Base-by-base conservation (phyloP, 108 stramenopile species). In the Fragilaria radians region DNA sequence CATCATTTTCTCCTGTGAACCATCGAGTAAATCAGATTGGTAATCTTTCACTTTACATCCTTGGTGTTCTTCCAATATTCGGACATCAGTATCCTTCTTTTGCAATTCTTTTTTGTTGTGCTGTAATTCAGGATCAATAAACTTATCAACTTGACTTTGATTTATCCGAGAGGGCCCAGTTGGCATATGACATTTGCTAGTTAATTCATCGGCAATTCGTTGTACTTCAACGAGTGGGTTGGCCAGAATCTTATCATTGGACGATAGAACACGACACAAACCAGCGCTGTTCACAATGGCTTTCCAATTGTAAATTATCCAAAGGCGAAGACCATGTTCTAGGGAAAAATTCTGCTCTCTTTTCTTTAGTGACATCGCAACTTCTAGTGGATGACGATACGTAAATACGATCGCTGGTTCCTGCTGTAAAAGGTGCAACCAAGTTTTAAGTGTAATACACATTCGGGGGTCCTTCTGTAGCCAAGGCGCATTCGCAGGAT, bases 381-480 rank as follows among this genome's bases (percentile, higher is more conserved):
- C 94, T 57, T 95, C 94, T 7, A 95, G 61, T 5, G 94, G 94
- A 82, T 93, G 85, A 18, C 94, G 86, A 54, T 95, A 95, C 0
- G 94, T 95, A 62, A 93, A 95, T 3, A 95, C 60, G 23, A 91
- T 60, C 0, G 94, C 91, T 11, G 94, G 94, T 48, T 85, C 72
- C 23, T 63, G 73, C 30, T 91, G 80, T 55, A 95, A 54, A 17
- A 91, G 63, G 22, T 78, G 68, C 33, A 91, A 52, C 94, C 94
- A 95, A 7, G 88, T 85, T 32, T 77, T 78, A 7, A 93, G 59
- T 14, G 89, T 85, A 58, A 95, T 89, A 68, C 91, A 93, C 88
- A 93, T 86, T 17, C 94, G 71, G 14, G 94, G 94, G 69, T 95
- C 94, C 59, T 95, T 95, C 61, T 90, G 88, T n/a, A 95, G 57